These are phyloP conservation scores for Arthroderma uncinatum DNA, from an alignment of 2,329 filamentous ascomycete species.

Conservation along the genomic window DNA sequence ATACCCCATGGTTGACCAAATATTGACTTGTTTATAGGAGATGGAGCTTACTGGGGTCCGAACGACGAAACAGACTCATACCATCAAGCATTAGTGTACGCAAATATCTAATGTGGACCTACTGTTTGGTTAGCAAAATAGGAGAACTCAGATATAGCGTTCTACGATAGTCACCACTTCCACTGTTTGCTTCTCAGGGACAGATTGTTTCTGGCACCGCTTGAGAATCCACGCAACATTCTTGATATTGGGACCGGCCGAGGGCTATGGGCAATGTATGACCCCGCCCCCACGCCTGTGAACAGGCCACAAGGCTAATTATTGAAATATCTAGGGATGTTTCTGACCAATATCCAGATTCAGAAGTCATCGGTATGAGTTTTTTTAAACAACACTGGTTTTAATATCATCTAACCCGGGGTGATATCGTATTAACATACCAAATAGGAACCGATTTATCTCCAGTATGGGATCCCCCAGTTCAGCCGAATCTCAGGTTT, in stretches of 20 bases:
- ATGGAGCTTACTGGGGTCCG: conserved; percentile 21
- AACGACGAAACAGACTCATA: conserved; percentile 19
- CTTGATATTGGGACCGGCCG: conserved; percentile 17
- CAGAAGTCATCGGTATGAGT: conserved; percentile 25
- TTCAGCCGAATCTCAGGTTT: conserved; percentile 23
- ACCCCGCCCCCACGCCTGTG: too few species aligned
- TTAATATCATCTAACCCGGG: too few species aligned
- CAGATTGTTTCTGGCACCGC: conserved; percentile 19
- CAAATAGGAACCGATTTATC: conserved; percentile 29
- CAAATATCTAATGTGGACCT: too few species aligned
- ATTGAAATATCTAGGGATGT: conserved; percentile 23
- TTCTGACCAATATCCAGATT: conserved; percentile 28
- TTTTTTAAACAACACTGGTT: conserved; percentile 18
- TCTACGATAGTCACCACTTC: conserved; percentile 16
- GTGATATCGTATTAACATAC: too few species aligned
- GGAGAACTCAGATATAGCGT: background rate
- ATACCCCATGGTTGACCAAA: background rate
- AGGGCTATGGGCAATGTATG: conserved; percentile 32
- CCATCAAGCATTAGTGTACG: conserved; percentile 17
- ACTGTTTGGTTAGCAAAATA: background rate
- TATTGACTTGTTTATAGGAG: conserved; percentile 12
- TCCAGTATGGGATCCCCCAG: conserved; percentile 21
- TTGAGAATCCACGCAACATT: conserved; percentile 13
- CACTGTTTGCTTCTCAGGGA: conserved; percentile 19
- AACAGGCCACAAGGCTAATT: background rate